These are phyloP conservation scores for Diaporthe sp. DNA, from an alignment of 2,329 filamentous ascomycete species.

Conservation along the genomic window DNA sequence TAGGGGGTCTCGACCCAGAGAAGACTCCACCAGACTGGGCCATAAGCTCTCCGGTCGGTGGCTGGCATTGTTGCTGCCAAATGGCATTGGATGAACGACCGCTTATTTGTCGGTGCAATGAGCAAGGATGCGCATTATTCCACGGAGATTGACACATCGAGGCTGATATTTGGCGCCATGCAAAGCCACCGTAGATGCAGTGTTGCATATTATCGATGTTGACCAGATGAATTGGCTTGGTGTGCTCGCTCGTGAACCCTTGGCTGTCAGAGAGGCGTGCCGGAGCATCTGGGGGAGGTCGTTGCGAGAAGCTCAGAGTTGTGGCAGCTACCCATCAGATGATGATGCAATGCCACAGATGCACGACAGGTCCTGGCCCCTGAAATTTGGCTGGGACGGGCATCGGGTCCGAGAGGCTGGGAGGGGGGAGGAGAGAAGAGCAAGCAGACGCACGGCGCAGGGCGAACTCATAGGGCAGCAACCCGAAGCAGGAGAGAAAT, in stretches of 20 bases:
- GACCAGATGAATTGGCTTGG: slow-evolving; percentile 2
- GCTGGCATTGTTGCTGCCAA: slow-evolving; percentile 23
- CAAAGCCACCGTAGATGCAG: not conserved
- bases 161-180: slow-evolving; percentile 23
- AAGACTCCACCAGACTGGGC: slow-evolving; percentile 12
- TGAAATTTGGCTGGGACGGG: slow-evolving; percentile 20
- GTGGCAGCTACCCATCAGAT: slow-evolving; percentile 6
- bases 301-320: slow-evolving; percentile 4
- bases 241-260: not conserved
- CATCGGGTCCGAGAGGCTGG: slow-evolving; percentile 21
- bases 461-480: slow-evolving; percentile 21
- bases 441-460: not conserved
- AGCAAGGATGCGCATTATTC: slow-evolving; percentile 24
- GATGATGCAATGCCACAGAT: slow-evolving; percentile 27
- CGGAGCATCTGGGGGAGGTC: slow-evolving; percentile 5
- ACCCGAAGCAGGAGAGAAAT: not conserved
- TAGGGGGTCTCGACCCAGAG: slow-evolving; percentile 20
- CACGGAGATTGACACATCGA: slow-evolving; percentile 18
- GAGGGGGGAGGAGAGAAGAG: not conserved
- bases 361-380: not conserved
- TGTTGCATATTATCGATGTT: slow-evolving; percentile 3
- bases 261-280: not conserved
- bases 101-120: slow-evolving; percentile 11
- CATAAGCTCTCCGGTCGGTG: not conserved
- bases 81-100: slow-evolving; percentile 26